These are phyloP conservation scores for Spirogloea muscicola DNA, from an alignment of 139 green algal species.

Conservation along the genomic window DNA sequence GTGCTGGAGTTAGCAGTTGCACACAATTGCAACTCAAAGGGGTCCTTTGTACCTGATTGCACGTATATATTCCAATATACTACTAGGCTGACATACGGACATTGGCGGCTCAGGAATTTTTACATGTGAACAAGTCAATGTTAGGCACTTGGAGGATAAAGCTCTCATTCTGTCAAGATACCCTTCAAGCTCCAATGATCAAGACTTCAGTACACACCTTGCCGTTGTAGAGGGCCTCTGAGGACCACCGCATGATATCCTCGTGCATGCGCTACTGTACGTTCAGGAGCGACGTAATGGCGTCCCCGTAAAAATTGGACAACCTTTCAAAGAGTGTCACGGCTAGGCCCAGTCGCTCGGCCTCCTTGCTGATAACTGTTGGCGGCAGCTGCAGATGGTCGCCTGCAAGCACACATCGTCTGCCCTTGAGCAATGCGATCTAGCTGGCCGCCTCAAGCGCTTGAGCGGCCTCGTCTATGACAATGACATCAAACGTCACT, in stretches of 20 bases:
- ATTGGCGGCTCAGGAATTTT: too few relatives aligned
- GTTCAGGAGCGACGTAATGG: constrained; percentile 66
- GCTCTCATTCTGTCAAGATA: too few relatives aligned
- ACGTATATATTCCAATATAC: too few relatives aligned
- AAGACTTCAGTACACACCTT: too few relatives aligned
- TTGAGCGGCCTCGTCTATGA: constrained; percentile 94
- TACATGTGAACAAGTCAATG: too few relatives aligned
- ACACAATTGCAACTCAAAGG: too few relatives aligned
- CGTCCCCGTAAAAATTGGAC: too few relatives aligned
- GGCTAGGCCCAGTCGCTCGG: constrained; percentile 58
- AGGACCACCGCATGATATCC: constrained; percentile 88
- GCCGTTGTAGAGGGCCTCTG: constrained; percentile 75
- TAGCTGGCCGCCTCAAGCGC: constrained; percentile 73
- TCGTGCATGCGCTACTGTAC: constrained; percentile 95
- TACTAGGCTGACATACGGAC: too few relatives aligned
- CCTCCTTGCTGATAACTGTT: constrained; percentile 68
- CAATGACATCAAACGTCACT: constrained; percentile 71
- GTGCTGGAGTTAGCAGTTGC: too few relatives aligned
- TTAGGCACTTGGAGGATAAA: too few relatives aligned
- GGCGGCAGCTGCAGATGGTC: constrained; percentile 90
- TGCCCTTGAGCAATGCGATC: constrained; percentile 33
- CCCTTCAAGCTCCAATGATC: too few relatives aligned
- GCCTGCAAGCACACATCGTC: constrained; percentile 77
- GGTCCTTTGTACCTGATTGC: too few relatives aligned
- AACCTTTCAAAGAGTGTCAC: constrained; percentile 83